Base-by-base conservation (phyloP, 305 asterid species). In the Plantago lanceolata region DNA sequence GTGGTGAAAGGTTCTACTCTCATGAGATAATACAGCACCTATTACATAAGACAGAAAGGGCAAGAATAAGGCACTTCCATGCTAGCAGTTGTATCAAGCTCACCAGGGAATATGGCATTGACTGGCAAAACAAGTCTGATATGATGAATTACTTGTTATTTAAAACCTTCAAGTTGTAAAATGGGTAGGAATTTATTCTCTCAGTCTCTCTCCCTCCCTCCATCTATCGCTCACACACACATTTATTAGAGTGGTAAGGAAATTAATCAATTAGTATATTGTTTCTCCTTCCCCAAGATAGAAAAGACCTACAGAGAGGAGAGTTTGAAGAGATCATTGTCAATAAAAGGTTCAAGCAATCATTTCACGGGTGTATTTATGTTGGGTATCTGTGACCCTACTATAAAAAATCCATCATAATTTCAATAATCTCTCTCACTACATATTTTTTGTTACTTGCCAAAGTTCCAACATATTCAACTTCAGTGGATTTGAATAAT, bases 1-100 rank as follows among this genome's bases (percentile, higher is more conserved):
- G 99, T 89, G 65, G 99, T 93, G 81, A 87, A 93, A 70, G 99
- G 99, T 75, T 93, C 99, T 74, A 93, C 68, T 76, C 99, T 84
- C 56, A 84, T 69, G 68, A 93, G 99, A 82, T 90, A 93, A 81
- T 93, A 88, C 71, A 93, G 69, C 28, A 93, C 99, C 99, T 93
- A 88, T 65, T 73, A 55, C 48, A 69, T 24, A 51, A 54, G 51
- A 66, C 19, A 63, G 44, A 60, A 56, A 69, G 40, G 50, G 62
- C 28, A 68, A 56, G 63, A 65, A 65, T 57, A 73, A 76, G 54
- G 61, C 47, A 49, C 48, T 64, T 65, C 61, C 48, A 61, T 48
- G 57, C 57, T 59, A 45, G 59, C 6, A 33, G 40, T 33, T 33
- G 40, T 33, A 33, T 33, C 6, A 33, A 33, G 40, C 6, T 33